A percentile compares a stretch with the other conserved stretches of the same genome.
These are phyloP conservation scores for Leishmania gerbilli DNA, from an alignment of 208 protist species.

Conservation along the genomic window DNA sequence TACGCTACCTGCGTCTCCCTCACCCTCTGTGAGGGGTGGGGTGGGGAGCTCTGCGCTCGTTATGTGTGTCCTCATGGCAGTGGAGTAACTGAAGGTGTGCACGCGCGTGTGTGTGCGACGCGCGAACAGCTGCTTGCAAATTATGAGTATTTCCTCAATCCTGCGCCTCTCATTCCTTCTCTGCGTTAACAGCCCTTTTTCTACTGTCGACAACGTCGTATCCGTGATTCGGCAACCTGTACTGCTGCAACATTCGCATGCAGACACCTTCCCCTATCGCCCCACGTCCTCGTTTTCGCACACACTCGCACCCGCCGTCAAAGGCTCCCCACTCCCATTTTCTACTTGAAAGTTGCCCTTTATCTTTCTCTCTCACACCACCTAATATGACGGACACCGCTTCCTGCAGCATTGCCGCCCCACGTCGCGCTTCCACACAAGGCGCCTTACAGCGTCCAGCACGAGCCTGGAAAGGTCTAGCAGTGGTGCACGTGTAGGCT, in stretches of 20 bases:
- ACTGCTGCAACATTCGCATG: neutral
- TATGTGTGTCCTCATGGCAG: neutral
- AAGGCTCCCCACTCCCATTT: neutral
- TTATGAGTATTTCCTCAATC: neutral
- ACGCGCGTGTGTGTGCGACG: neutral
- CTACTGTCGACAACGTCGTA: neutral
- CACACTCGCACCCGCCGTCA: neutral
- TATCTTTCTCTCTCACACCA: neutral
- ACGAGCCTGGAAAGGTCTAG: neutral
- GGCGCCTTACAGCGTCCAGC: neutral
- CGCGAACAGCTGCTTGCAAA: neutral
- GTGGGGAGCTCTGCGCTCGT: neutral
- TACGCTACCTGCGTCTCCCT: neutral
- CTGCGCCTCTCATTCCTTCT: conserved; percentile 1
- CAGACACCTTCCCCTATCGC: neutral
- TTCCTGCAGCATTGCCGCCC: neutral
- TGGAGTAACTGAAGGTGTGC: neutral
- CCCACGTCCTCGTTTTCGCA: neutral
- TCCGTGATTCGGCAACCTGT: neutral
- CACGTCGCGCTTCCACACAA: neutral
- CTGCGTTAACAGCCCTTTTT: neutral
- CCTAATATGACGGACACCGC: neutral
- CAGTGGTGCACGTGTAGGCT: neutral
- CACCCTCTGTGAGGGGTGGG: neutral
- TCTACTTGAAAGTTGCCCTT: conserved; percentile 1